Percentiles rank a stretch among this genome's conserved stretches.
phyloP scores from a whole-genome alignment of 1,284 basidiomycete genomes.

The Leccinum colubrinum region DNA sequence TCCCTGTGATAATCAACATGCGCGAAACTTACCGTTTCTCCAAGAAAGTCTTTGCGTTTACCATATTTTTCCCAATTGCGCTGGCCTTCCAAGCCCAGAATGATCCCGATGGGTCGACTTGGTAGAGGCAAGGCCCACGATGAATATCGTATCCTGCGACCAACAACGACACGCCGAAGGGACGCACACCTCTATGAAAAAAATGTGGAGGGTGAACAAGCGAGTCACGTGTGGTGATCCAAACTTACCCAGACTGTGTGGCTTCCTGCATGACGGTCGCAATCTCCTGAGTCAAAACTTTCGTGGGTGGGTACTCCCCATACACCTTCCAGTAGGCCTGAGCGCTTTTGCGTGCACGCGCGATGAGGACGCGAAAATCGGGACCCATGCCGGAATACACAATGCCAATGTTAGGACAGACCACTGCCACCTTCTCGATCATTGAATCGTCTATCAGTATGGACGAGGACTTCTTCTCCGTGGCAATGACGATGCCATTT shows the following conservation, averaged over 20 bases:
- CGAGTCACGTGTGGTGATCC: constrained; percentile 24
- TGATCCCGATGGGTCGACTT: constrained; percentile 97
- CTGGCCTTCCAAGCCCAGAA: constrained; percentile 99
- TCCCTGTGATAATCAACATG: constrained; percentile 23
- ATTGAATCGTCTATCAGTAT: constrained; percentile 97
- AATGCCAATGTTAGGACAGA: constrained; percentile 99
- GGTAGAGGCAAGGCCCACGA: constrained; percentile 92
- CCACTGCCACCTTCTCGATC: constrained; percentile 93
- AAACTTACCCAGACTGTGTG: constrained; percentile 91
- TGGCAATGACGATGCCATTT: constrained; percentile 98
- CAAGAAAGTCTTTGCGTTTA: constrained; percentile 98
- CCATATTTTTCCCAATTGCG: constrained; percentile 99
- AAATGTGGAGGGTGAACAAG: constrained; percentile 27
- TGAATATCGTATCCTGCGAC: constrained; percentile 95
- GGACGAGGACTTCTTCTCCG: constrained; percentile 98
- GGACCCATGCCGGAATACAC: constrained; percentile 99
- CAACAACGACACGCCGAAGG: constrained; percentile 95
- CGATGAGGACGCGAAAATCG: constrained; percentile 93
- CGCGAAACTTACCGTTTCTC: constrained; percentile 82
- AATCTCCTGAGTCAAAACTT: constrained; percentile 95
- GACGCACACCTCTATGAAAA: constrained; percentile 86
- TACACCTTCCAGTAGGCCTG: constrained; percentile 99
- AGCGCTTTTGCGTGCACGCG: constrained; percentile 94
- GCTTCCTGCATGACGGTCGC: constrained; percentile 99
- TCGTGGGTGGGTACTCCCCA: constrained; percentile 98